Base-by-base conservation (phyloP, 2,329 filamentous ascomycete species). In the Podosphaera aphanis region DNA sequence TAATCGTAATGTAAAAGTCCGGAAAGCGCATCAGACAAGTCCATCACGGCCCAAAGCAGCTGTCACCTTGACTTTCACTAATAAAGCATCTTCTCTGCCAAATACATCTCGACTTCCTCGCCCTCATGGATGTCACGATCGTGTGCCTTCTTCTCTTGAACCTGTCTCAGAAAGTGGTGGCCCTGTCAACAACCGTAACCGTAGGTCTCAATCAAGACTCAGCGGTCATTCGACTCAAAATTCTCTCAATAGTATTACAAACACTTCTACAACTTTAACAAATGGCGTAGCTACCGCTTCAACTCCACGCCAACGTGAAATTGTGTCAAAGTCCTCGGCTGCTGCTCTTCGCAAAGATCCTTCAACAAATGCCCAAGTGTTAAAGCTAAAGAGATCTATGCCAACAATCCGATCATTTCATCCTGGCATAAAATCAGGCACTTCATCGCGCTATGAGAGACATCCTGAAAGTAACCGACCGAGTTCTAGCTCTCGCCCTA, bases 1-100 rank as follows among this genome's bases (percentile, higher is more conserved):
- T 16, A 90, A 95, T 60, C 84, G 83, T 51, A 94, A 98, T 59
- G 73, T 98, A 52, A 86, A 88, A 59, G 71, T 92, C 55, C 93
- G 92, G 62, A 73, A 77, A 51, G 66, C 74, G 50, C 69, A 75
- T 45, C 70, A 76, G 18, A 65, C 71, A 13, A 86, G 83, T 52
- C 80, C 84, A 41, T 70, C 72, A 19, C 73, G 82, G 50, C 73
- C 73, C 18, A 79, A 78, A 58, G 74, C 83, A 16, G 77, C 83
- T 10, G 80, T 90, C 23, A 88, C 86, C 11, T 68, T 95, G 49
- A 94, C 85, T 5, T 95, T 95, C 59, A 92, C 83, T 42, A 90
- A 82, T 62, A 85, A 86, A 56, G 64, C 72, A n/a, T 57, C 66
- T 20, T 58, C 64, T 21, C 56, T 62, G 4, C 18, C 65, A 10